Evolutionary conservation across 495 filamentous ascomycete genomes (phyloP), one percentile per base, ranked within the genome.

Genomic region (Haplographium delicatum): DNA sequence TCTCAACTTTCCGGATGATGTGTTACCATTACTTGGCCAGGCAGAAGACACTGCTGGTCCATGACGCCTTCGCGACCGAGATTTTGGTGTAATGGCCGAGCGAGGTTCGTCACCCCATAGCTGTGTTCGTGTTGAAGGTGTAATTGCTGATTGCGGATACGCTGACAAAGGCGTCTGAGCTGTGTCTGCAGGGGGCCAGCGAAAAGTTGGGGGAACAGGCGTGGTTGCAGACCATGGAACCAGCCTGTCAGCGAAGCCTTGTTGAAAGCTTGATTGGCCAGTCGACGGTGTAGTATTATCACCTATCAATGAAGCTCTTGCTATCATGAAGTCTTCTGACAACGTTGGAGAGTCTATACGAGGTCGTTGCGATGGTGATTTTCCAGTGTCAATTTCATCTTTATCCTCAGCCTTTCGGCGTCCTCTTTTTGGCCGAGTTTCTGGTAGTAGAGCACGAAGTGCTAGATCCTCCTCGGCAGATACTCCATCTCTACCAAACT

Each of bases 21-120:
- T 73, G 24, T 78, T 76, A 4, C 78, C 81, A 37, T 77, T 82
- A 45, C 78, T 86, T 16, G 87, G 80, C 93, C 93, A 98, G 10
- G 93, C 93, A 20, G 91, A 96, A 5, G 93, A 98, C 1, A 98
- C 91, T 1, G 87, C 89, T 0, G 93, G 90, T 0, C 91, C 91
- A 62, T 96, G 89, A n/a, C 89, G 80, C 41, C 88, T 72, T 22
- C 83, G 75, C 9, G 76, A 62, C 31, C 81, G 76, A n/a, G 67
- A 51, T 54, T 81, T 76, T 22, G 83, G 81, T 23, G 83, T 86
- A 27, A 85, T 73, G 0, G 85, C 83, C 1, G 88, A 88, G 18
- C 78, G 80, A 3, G 86, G 82, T 53, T 90, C 84, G 70, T 77
- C 44, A 71, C 68, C 54, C 56, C 53, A 58, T 71, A 73, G 64